Evolutionary conservation across 495 filamentous ascomycete genomes (phyloP).

Genomic region (Daldinia concentrica): DNA sequence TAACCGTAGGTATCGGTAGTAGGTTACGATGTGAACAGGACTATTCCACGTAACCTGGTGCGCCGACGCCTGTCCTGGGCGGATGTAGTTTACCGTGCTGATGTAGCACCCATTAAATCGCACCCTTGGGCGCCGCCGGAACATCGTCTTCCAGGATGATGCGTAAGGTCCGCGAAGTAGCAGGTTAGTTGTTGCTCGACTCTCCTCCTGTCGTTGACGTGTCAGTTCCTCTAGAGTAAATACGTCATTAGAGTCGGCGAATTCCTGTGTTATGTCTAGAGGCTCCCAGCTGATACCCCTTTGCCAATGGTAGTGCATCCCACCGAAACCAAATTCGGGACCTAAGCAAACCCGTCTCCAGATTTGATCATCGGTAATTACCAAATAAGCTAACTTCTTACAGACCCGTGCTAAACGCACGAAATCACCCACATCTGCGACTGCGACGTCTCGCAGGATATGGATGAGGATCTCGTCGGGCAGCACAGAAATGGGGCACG

Average conservation of each 20-base stretch:
- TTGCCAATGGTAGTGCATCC: constrained; percentile 85
- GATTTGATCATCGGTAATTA: constrained; percentile 84
- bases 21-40: constrained; percentile 95
- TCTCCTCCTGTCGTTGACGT: constrained; percentile 42
- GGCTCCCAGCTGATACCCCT: constrained; percentile 70
- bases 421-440: constrained; percentile 81
- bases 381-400: constrained; percentile 85
- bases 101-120: constrained; percentile 97
- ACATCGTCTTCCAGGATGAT: constrained; percentile 70
- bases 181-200: constrained; percentile 48
- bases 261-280: constrained; percentile 53
- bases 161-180: constrained; percentile 55
- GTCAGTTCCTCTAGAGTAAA: constrained; percentile 44
- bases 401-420: constrained; percentile 83
- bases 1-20: constrained; percentile 95
- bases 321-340: constrained; percentile 75
- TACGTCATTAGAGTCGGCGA: constrained; percentile 31
- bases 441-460: constrained; percentile 73
- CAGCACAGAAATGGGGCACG: constrained; percentile 79
- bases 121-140: constrained; percentile 82
- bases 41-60: constrained; percentile 73
- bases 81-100: constrained; percentile 92
- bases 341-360: constrained; percentile 83
- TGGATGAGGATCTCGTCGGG: constrained; percentile 86
- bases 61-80: constrained; percentile 71